Percentiles rank a stretch among this genome's conserved stretches.
Evolutionary conservation across 768 basidiomycete species (phyloP).

Genomic region (Suillus alpinus): DNA sequence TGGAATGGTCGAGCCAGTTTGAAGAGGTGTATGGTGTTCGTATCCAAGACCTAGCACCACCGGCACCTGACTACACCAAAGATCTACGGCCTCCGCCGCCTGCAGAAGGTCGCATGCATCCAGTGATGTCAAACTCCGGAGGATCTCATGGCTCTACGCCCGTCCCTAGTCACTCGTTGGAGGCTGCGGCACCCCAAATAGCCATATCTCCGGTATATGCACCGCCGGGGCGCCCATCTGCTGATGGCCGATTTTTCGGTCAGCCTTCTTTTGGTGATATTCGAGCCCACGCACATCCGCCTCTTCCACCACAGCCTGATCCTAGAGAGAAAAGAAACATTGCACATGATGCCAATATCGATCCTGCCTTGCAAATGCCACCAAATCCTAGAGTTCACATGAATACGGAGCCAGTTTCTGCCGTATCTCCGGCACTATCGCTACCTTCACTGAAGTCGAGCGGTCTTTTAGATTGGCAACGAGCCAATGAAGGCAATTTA

Average conservation of each 20-base stretch:
- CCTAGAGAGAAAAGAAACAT: slow-evolving; percentile 24
- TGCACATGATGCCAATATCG: slow-evolving; percentile 28
- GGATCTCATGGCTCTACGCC: neutral
- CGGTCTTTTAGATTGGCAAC: slow-evolving; percentile 59
- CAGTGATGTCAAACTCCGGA: neutral
- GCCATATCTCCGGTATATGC: slow-evolving; percentile 28
- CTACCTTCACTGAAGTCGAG: slow-evolving; percentile 75
- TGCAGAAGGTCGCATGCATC: slow-evolving; percentile 21
- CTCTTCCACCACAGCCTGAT: slow-evolving; percentile 14
- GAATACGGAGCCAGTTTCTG: slow-evolving; percentile 16
- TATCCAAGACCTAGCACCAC: slow-evolving; percentile 44
- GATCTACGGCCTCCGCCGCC: slow-evolving; percentile 31
- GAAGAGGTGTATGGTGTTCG: slow-evolving; percentile 66
- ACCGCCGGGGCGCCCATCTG: slow-evolving; percentile 32
- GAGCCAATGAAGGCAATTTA: slow-evolving; percentile 9
- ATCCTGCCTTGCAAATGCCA: slow-evolving; percentile 28
- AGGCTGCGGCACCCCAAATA: slow-evolving; percentile 13
- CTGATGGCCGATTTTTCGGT: slow-evolving; percentile 35
- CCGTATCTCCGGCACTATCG: slow-evolving; percentile 35
- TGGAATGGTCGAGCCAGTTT: slow-evolving; percentile 60
- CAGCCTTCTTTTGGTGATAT: slow-evolving; percentile 17
- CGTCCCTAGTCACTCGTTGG: slow-evolving; percentile 11
- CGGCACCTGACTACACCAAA: slow-evolving; percentile 16
- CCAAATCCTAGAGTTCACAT: slow-evolving; percentile 19
- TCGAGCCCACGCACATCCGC: slow-evolving; percentile 15